Conservation (phyloP, 495 filamentous ascomycete genomes). For the Bacidia gigantensis region DNA sequence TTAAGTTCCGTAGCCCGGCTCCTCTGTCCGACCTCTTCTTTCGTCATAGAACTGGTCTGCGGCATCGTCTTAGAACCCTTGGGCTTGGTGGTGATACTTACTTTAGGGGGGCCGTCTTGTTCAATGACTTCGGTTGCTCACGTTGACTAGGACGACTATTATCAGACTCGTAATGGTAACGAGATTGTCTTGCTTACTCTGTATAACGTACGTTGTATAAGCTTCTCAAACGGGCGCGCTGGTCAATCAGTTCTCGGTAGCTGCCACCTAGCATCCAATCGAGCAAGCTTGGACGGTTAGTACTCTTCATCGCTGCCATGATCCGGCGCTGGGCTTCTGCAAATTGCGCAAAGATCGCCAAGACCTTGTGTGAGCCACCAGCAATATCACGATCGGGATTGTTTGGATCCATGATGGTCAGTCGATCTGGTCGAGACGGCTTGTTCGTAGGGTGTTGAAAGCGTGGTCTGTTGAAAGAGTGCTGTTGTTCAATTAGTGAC, state of each 20-base stretch:
- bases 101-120: neutral
- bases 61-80: neutral
- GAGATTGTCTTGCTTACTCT: constrained; percentile 4
- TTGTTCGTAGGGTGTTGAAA: constrained; percentile 27
- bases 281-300: constrained; percentile 43
- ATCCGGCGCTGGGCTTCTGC: constrained; percentile 44
- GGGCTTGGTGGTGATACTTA: neutral
- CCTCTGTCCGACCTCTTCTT: neutral
- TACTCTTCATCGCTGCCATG: constrained; percentile 38
- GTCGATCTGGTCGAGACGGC: constrained; percentile 33
- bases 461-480: constrained; percentile 1
- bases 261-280: constrained; percentile 53
- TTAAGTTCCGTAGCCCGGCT: neutral
- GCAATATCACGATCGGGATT: constrained; percentile 71
- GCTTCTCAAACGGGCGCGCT: constrained; percentile 39
- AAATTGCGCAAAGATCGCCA: constrained; percentile 50
- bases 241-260: constrained; percentile 52
- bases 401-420: constrained; percentile 85
- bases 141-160: neutral
- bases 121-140: neutral
- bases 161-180: constrained; percentile 3
- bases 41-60: neutral
- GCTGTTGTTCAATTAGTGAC: neutral
- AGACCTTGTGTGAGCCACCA: constrained; percentile 56
- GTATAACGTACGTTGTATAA: constrained; percentile 26